Base-by-base conservation (phyloP, 2,329 filamentous ascomycete genomes). In the Ascosphaera acerosa region DNA sequence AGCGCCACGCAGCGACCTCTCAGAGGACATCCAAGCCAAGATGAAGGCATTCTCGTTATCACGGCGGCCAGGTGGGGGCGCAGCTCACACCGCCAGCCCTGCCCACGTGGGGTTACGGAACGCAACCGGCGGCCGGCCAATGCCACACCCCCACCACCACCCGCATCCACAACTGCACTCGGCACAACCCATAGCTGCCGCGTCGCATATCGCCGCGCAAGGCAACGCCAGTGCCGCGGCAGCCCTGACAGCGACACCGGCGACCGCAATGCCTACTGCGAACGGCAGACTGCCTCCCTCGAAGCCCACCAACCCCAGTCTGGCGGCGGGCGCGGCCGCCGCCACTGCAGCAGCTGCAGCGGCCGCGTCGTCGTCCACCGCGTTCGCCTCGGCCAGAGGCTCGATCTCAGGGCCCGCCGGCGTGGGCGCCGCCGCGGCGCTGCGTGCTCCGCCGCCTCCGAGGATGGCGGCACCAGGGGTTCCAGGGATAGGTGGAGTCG, bases 1-100 rank as follows among this genome's bases (percentile, higher is more conserved):
- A 27, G 10, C 25, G 6, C 25, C 25, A 15, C 25, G 25, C 6
- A 27, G 25, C 16, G 25, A 27, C 4, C 47, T 70, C 31, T 61
- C 65, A 30, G 59, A 65, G 40, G 71, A 76, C 38, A 67, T 77
- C 40, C 57, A 71, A 42, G 70, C 65, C 25, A 69, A 66, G 42
- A 70, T 78, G 63, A 69, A 66, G 49, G 69, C 69, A 2, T 75
- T 77, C 37, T 69, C 70, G 36, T 50, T 73, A 29, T 70, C 66
- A 32, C 55, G 71, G 40, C 66, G 25, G 12, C 25, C 25, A n/a
- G 25, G 4, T 10, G 25, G 25, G n/a, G 9, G 9, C 9, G 9
- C 20, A 9, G 10, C n/a, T 10, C 12, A 14, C 25, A 27, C n/a
- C 6, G 16, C 4, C 25, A 15, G 12, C 10, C 25, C 25, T 10